phyloP scores from a whole-genome alignment of 257 asterid genomes.

The Salvia miltiorrhiza region DNA sequence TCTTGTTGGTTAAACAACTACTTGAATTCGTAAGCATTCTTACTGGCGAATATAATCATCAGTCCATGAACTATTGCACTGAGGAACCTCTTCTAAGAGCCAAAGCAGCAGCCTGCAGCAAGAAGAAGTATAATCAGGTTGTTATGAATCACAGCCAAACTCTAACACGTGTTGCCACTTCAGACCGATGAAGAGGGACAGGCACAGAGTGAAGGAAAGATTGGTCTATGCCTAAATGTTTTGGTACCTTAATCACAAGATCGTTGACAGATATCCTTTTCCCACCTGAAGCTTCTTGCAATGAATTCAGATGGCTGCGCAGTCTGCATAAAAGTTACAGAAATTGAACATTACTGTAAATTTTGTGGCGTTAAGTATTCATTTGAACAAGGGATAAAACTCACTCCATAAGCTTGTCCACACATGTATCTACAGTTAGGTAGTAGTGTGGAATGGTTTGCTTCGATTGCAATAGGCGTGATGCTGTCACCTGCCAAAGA shows the following conservation, averaged over 20 bases:
- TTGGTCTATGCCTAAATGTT: neutral
- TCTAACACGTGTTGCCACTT: too few relatives aligned
- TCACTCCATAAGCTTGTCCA: slow-evolving; percentile 95
- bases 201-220: neutral
- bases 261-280: slow-evolving; percentile 86
- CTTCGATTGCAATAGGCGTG: slow-evolving; percentile 77
- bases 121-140: neutral
- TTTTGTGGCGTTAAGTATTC: neutral
- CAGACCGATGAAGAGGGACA: too few relatives aligned
- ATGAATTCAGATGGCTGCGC: slow-evolving; percentile 66
- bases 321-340: slow-evolving; percentile 41
- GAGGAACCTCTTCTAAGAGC: slow-evolving; percentile 96
- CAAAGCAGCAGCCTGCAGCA: slow-evolving; percentile 91
- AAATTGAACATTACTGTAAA: slow-evolving; percentile 1
- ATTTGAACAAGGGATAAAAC: slow-evolving; percentile 25
- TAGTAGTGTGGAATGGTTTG: slow-evolving; percentile 98
- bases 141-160: neutral
- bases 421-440: slow-evolving; percentile 86
- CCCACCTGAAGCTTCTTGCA: slow-evolving; percentile 94
- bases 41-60: slow-evolving; percentile 96
- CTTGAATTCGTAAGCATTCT: slow-evolving; percentile 30
- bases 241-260: slow-evolving; percentile 86
- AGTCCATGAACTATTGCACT: slow-evolving; percentile 95
- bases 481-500: slow-evolving; percentile 70
- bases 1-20: neutral